Evolutionary conservation across 768 basidiomycete species (phyloP).

Genomic region (Piloderma croceum): DNA sequence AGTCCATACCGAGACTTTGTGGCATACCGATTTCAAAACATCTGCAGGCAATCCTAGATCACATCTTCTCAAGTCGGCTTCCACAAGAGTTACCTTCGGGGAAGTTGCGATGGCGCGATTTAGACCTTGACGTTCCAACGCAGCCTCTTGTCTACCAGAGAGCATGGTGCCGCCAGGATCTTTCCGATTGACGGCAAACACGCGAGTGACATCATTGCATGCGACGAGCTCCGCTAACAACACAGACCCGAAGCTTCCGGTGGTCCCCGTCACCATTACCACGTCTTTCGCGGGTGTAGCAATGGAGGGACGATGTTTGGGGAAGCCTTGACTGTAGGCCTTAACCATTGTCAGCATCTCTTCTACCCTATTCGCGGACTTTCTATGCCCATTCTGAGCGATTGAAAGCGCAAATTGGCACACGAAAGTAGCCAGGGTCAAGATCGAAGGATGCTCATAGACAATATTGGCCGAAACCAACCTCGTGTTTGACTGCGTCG

Average conservation of each 20-base stretch:
- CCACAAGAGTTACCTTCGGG: slow-evolving; percentile 29
- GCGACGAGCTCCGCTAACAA: slow-evolving; percentile 21
- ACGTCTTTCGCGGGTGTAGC: slow-evolving; percentile 11
- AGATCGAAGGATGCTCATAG: slow-evolving; percentile 25
- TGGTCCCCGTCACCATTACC: slow-evolving; percentile 32
- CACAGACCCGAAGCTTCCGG: slow-evolving; percentile 27
- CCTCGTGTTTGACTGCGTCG: slow-evolving; percentile 12
- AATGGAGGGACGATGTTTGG: slow-evolving; percentile 4
- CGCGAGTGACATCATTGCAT: slow-evolving; percentile 8
- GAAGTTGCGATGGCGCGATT: slow-evolving; percentile 21
- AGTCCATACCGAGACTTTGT: too few relatives aligned
- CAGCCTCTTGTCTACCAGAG: slow-evolving; percentile 20
- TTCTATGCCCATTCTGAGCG: neutral
- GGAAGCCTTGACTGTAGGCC: slow-evolving; percentile 10
- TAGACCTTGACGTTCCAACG: slow-evolving; percentile 27
- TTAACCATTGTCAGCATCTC: slow-evolving; percentile 7
- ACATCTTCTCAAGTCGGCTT: slow-evolving; percentile 18
- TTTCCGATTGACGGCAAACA: slow-evolving; percentile 27
- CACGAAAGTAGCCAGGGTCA: slow-evolving; percentile 11
- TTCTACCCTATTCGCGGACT: neutral
- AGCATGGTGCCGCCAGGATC: slow-evolving; percentile 13
- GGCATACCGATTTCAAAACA: slow-evolving; percentile 23
- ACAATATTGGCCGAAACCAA: slow-evolving; percentile 18
- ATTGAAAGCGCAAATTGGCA: neutral
- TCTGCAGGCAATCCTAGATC: slow-evolving; percentile 23